Base-by-base conservation (phyloP, 1,284 basidiomycete species). In the Fomes fomentarius region DNA sequence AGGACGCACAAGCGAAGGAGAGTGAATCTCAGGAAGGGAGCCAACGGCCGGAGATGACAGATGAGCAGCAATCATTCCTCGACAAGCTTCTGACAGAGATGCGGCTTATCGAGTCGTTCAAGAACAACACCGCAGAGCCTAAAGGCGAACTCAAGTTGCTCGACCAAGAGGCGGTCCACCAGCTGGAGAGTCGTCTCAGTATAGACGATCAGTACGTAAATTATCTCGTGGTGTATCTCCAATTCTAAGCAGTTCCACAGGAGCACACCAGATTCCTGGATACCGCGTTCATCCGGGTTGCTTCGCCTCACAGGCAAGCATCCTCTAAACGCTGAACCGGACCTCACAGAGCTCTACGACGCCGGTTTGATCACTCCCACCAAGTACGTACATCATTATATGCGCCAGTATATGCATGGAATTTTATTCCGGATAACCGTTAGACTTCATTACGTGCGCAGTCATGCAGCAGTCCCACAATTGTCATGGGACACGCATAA, bases 371-470 rank as follows among this genome's bases (percentile, higher is more conserved):
- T 63, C 26, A 66, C 64, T 7, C 63, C 64, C 8, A 63, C 61
- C 1, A 65, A 62, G 62, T 62, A 34, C 22, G 34, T 26, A 15
- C 9, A 21, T 21, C 11, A 2, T 5, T 37, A 25, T 37, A 34
- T 34, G 43, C 43, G 30, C 14, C 33, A 4, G 11, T 47, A 8
- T 45, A 47, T 47, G 34, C 45, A 25, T n/a, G 25, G 15, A 25
- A 33, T 34, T 34, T 26, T 15, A 12, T 14, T 10, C 17, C 19
- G 19, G 3, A 39, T 28, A 4, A 17, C 2, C 4, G 10, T 8
- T 25, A 66, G 64, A 38, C 47, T 66, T 3, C 65, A 66, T 38
- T 66, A 62, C 33, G 65, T 66, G 4, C 61, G 65, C 4, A 63
- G 51, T 26, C 65, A 66, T 47, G 65, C 57, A 6, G 46, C 60